A percentile compares a stretch with the other conserved stretches of the same genome.
Conservation (phyloP, 306 rosid species). For the Argentina anserina region DNA sequence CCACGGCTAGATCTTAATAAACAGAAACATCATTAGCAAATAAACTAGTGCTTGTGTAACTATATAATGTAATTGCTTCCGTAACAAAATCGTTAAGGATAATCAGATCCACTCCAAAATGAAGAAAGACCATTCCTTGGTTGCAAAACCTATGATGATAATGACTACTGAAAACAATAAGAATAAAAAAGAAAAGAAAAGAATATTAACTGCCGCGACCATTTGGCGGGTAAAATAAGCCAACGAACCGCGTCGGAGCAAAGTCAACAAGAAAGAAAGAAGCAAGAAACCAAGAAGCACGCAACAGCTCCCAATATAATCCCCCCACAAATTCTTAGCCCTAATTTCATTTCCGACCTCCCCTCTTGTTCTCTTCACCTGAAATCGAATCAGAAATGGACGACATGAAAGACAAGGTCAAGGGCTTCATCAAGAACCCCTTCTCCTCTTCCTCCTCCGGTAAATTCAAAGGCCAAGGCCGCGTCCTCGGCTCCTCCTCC, state of each 20-base stretch:
- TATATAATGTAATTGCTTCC: too few relatives aligned
- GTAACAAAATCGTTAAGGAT: too few relatives aligned
- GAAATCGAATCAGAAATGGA: conserved; percentile 35
- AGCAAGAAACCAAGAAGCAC: background rate
- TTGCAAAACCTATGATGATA: too few relatives aligned
- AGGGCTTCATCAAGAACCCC: conserved; percentile 80
- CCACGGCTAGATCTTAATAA: too few relatives aligned
- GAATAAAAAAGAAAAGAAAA: too few relatives aligned
- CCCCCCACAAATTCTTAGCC: background rate
- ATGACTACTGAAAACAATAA: too few relatives aligned
- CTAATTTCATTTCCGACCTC: background rate
- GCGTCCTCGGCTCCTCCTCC: conserved; percentile 79
- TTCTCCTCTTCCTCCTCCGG: conserved; percentile 60
- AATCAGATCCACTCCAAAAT: too few relatives aligned
- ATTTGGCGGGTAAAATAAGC: conserved; percentile 12
- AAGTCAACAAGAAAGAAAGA: background rate
- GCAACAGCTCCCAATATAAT: background rate
- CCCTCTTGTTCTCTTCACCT: background rate
- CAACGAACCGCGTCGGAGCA: background rate
- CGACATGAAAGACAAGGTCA: conserved; percentile 81
- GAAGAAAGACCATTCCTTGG: too few relatives aligned
- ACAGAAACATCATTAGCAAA: too few relatives aligned
- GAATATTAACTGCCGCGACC: background rate
- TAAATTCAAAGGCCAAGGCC: conserved; percentile 92
- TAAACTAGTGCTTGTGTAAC: too few relatives aligned